Percentiles rank a stretch among this genome's conserved stretches.
These are phyloP conservation scores for Lignosus rhinocerotis DNA, from an alignment of 1,284 basidiomycete species.

Conservation along the genomic window DNA sequence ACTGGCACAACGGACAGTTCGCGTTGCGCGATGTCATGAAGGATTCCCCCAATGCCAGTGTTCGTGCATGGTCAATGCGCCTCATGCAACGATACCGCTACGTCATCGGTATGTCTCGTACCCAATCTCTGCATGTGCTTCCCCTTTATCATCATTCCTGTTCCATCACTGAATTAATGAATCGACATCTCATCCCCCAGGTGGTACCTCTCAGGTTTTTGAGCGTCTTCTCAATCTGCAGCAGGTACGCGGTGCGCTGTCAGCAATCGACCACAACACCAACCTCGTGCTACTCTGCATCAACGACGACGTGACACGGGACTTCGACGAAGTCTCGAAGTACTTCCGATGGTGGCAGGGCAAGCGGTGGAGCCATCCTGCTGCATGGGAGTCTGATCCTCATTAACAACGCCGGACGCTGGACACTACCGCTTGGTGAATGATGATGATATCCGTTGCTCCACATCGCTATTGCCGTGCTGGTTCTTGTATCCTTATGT, in stretches of 20 bases:
- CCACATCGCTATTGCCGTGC: neutral
- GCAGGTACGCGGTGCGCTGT: conserved; percentile 17
- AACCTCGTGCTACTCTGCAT: conserved; percentile 31
- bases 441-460: neutral
- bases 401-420: neutral
- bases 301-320: conserved; percentile 31
- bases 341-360: conserved; percentile 26
- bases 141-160: neutral
- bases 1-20: conserved; percentile 41
- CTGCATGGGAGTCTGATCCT: conserved; percentile 27
- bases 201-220: conserved; percentile 28
- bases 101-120: conserved; percentile 31
- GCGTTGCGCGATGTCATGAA: conserved; percentile 39
- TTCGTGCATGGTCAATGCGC: conserved; percentile 41
- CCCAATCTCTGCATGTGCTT: neutral
- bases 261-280: conserved; percentile 9
- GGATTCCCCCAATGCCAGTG: conserved; percentile 32
- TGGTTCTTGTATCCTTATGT: neutral
- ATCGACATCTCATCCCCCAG: conserved; percentile 5
- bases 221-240: conserved; percentile 23
- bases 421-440: neutral
- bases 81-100: conserved; percentile 47
- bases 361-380: conserved; percentile 23
- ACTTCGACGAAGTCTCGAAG: conserved; percentile 21
- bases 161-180: neutral